phyloP scores from a whole-genome alignment of 768 basidiomycete genomes.

The Gloeopeniophorella convolvens region DNA sequence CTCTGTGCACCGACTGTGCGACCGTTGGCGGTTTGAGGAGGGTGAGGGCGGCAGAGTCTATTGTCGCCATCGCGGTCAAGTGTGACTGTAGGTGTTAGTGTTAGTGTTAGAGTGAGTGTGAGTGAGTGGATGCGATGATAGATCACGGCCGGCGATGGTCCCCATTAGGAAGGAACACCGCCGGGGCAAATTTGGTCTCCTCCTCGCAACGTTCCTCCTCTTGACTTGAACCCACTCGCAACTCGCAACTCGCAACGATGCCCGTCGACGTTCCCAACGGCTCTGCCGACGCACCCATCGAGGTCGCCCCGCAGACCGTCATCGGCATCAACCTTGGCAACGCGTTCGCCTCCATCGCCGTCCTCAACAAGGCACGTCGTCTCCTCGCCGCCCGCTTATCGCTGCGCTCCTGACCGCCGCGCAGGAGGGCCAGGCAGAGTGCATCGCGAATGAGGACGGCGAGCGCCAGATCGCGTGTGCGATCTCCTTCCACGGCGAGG shows the following conservation, averaged over 20 bases:
- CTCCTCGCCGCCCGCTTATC: neutral
- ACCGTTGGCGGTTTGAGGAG: slow-evolving; percentile 50
- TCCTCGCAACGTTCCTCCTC: neutral
- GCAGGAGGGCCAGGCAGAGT: slow-evolving; percentile 87
- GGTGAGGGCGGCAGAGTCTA: slow-evolving; percentile 38
- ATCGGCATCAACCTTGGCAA: slow-evolving; percentile 97
- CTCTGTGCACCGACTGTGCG: slow-evolving; percentile 72
- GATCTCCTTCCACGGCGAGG: slow-evolving; percentile 84
- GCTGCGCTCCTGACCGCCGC: neutral
- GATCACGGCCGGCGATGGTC: too few species aligned
- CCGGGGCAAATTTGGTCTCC: neutral
- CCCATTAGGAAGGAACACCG: too few species aligned
- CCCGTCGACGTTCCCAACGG: slow-evolving; percentile 48
- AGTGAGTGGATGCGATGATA: too few species aligned
- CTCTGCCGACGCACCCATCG: slow-evolving; percentile 37
- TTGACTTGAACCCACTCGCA: neutral
- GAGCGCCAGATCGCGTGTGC: slow-evolving; percentile 97
- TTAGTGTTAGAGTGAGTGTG: too few species aligned
- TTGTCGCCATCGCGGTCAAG: slow-evolving; percentile 42
- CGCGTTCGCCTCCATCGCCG: slow-evolving; percentile 90
- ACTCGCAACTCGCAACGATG: slow-evolving; percentile 27
- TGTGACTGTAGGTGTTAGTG: slow-evolving; percentile 11
- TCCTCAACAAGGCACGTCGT: slow-evolving; percentile 77
- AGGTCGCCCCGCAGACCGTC: slow-evolving; percentile 43
- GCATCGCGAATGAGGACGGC: slow-evolving; percentile 97